Conservation (phyloP, 2,329 filamentous ascomycete genomes). For the Claviceps digitariae region DNA sequence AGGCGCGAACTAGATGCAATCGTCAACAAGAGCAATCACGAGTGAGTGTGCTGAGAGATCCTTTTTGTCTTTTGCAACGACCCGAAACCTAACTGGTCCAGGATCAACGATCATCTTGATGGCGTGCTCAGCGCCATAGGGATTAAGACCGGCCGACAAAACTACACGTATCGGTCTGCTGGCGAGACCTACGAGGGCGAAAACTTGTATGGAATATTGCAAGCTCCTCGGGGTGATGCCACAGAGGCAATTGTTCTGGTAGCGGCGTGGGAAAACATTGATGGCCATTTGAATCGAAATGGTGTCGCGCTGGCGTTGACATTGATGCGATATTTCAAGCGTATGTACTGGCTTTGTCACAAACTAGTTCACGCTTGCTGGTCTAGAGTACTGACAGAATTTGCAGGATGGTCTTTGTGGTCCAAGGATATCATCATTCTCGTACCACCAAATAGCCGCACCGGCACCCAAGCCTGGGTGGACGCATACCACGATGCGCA, state of each 20-base stretch:
- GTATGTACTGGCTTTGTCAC: conserved; percentile 24
- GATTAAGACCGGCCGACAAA: conserved; percentile 76
- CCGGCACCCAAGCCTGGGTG: conserved; percentile 91
- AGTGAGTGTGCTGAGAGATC: conserved; percentile 25
- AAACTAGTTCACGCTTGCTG: neutral
- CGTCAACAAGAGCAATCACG: conserved; percentile 36
- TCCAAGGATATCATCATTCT: conserved; percentile 96
- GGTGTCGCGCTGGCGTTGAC: conserved; percentile 79
- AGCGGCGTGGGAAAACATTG: conserved; percentile 74
- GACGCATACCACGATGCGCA: conserved; percentile 94
- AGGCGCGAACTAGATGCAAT: conserved; percentile 65
- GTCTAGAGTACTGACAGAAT: conserved; percentile 9
- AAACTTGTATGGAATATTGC: conserved; percentile 87
- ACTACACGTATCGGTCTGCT: conserved; percentile 71
- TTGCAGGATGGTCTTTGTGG: conserved; percentile 80
- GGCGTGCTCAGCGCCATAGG: conserved; percentile 65
- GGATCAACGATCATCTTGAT: conserved; percentile 57
- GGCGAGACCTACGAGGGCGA: conserved; percentile 64
- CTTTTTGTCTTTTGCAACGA: neutral
- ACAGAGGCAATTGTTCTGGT: conserved; percentile 94
- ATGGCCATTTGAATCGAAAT: conserved; percentile 67
- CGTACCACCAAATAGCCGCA: conserved; percentile 75
- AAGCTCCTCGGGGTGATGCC: conserved; percentile 86
- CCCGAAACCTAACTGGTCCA: conserved; percentile 12
- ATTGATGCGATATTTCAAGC: conserved; percentile 86